Percentiles rank a stretch among this genome's conserved stretches.
Evolutionary conservation across 2,329 filamentous ascomycete genomes (phyloP).

Genomic region (Phyllosticta citribraziliensis): DNA sequence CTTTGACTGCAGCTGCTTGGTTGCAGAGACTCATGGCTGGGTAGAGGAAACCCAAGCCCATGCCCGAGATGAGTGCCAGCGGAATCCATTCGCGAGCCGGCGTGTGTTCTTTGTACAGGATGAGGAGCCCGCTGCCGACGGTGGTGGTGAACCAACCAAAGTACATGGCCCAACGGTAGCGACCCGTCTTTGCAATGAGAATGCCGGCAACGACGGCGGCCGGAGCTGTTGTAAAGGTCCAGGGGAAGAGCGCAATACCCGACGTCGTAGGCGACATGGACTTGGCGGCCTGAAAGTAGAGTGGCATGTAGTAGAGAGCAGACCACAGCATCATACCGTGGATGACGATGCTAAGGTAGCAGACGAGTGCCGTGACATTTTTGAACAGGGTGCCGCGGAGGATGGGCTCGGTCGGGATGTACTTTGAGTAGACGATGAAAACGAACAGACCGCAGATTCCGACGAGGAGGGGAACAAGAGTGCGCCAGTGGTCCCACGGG

Average conservation of each 20-base stretch:
- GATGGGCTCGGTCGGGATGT: slow-evolving; percentile 16
- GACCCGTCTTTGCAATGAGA: slow-evolving; percentile 15
- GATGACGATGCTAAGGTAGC: slow-evolving; percentile 22
- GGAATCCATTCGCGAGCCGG: slow-evolving; percentile 31
- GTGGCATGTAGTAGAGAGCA: slow-evolving; percentile 24
- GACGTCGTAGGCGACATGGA: slow-evolving; percentile 13
- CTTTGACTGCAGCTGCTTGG: slow-evolving; percentile 30
- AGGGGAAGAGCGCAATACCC: slow-evolving; percentile 22
- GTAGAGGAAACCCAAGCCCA: slow-evolving; percentile 36
- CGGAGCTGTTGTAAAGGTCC: slow-evolving; percentile 20
- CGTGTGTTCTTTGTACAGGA: slow-evolving; percentile 29
- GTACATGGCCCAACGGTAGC: slow-evolving; percentile 20
- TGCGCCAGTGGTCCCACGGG: slow-evolving; percentile 16
- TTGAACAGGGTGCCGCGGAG: slow-evolving; percentile 23
- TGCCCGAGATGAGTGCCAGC: slow-evolving; percentile 32
- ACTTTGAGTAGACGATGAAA: slow-evolving; percentile 18
- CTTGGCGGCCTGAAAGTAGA: slow-evolving; percentile 23
- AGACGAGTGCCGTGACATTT: slow-evolving; percentile 18
- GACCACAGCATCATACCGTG: slow-evolving; percentile 20
- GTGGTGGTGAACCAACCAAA: slow-evolving; percentile 25
- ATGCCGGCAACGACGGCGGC: slow-evolving; percentile 18
- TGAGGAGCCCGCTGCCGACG: slow-evolving; percentile 34
- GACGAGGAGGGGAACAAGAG: slow-evolving; percentile 15
- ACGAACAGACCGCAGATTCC: slow-evolving; percentile 15
- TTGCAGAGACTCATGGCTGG: slow-evolving; percentile 35